Percentiles rank a stretch among this genome's conserved stretches.
These are phyloP conservation scores for Colletotrichum destructivum DNA, from an alignment of 2,329 filamentous ascomycete species.

Conservation along the genomic window DNA sequence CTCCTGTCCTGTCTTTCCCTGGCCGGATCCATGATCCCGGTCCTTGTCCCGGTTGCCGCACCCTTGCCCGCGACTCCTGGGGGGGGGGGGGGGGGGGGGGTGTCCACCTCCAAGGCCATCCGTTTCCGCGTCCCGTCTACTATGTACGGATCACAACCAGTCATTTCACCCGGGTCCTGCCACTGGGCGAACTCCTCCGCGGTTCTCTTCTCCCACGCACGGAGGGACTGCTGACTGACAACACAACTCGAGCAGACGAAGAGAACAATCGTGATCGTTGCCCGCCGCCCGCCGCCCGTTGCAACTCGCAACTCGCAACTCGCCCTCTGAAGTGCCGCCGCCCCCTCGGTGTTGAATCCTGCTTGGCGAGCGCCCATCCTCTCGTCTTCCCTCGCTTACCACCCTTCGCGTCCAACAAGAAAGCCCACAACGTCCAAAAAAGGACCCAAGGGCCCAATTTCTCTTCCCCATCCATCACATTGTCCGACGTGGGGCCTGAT, in stretches of 20 bases:
- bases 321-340: background rate
- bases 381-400: slow-evolving; percentile 18
- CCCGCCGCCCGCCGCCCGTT: too few relatives aligned
- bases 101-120: slow-evolving; percentile 23
- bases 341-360: background rate
- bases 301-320: too few relatives aligned
- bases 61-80: slow-evolving; percentile 26
- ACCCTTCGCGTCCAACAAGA: slow-evolving; percentile 20
- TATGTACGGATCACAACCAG: slow-evolving; percentile 1
- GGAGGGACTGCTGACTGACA: background rate
- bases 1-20: slow-evolving; percentile 25
- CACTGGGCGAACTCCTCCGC: slow-evolving; percentile 15
- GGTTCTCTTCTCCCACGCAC: background rate
- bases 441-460: slow-evolving; percentile 30
- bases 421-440: slow-evolving; percentile 27
- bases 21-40: slow-evolving; percentile 36
- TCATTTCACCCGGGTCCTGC: slow-evolving; percentile 10
- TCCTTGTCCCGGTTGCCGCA: slow-evolving; percentile 29
- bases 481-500: slow-evolving; percentile 40
- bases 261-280: background rate
- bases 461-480: slow-evolving; percentile 38
- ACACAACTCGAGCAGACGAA: background rate
- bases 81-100: too few relatives aligned
- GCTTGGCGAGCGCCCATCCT: slow-evolving; percentile 4
- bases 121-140: slow-evolving; percentile 33